phyloP scores from a whole-genome alignment of 106 monocot genomes.

The Allium cepa region DNA sequence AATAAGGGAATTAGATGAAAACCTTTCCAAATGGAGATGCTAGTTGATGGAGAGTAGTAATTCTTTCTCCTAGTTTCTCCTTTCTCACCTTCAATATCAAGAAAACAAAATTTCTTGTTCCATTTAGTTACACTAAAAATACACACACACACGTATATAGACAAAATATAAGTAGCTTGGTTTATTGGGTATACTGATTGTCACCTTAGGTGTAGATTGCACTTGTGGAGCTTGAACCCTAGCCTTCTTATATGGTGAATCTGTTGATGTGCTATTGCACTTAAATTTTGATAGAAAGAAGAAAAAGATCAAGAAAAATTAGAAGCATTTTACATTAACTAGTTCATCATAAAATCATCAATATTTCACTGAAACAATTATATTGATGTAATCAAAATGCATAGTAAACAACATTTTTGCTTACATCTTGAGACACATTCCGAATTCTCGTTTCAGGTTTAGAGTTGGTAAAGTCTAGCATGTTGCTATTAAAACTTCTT shows the following conservation, averaged over 20 bases:
- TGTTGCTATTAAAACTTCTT: conserved; percentile 48
- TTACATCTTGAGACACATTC: conserved; percentile 51
- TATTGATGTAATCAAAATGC: not conserved
- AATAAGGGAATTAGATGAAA: not conserved
- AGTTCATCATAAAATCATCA: not conserved
- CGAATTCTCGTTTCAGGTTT: conserved; percentile 29
- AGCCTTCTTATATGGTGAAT: conserved; percentile 70
- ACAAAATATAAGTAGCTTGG: not conserved
- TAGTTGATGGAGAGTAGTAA: conserved; percentile 84
- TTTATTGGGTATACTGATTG: not conserved
- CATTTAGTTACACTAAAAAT: no score
- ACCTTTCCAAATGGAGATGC: conserved; percentile 99
- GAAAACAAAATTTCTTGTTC: not conserved
- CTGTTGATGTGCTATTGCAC: conserved; percentile 70
- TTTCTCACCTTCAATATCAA: conserved; percentile 58
- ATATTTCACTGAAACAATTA: not conserved
- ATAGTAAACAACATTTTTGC: not conserved
- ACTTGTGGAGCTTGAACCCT: conserved; percentile 61
- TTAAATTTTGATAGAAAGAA: conserved; percentile 11
- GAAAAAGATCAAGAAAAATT: not conserved
- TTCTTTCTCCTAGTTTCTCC: conserved; percentile 90
- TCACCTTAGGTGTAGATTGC: conserved; percentile 78
- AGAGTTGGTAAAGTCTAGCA: conserved; percentile 59
- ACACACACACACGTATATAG: no score
- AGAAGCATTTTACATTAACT: not conserved